phyloP scores from a whole-genome alignment of 306 rosid species.

The Dicorynia guianensis region DNA sequence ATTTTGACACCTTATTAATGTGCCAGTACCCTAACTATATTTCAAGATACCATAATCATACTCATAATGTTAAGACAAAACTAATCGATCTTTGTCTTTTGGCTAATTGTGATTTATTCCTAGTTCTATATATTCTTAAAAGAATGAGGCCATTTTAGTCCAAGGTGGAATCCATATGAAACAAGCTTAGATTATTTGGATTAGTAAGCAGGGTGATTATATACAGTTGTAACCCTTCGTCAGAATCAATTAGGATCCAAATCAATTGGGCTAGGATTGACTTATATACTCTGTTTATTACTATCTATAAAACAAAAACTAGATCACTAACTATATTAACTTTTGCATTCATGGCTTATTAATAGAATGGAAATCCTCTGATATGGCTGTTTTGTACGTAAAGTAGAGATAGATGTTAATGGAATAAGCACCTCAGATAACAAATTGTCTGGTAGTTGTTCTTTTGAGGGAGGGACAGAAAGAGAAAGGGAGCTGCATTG shows the following conservation, averaged over 20 bases:
- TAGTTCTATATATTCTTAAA: not conserved
- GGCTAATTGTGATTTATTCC: not conserved
- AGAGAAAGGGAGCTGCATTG: too few species aligned
- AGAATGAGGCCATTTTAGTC: not conserved
- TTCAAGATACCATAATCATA: too few species aligned
- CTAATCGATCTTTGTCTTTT: not conserved
- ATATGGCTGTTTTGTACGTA: too few species aligned
- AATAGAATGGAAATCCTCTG: not conserved
- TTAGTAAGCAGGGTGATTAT: not conserved
- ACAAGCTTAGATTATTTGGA: not conserved
- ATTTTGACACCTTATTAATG: too few species aligned
- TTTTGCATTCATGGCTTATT: not conserved
- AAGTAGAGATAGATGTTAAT: constrained; percentile 13
- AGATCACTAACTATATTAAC: too few species aligned
- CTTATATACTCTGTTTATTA: not conserved
- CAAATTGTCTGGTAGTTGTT: not conserved
- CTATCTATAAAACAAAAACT: not conserved
- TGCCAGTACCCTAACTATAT: too few species aligned
- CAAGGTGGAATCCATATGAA: not conserved
- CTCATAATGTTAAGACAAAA: too few species aligned
- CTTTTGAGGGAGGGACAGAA: not conserved
- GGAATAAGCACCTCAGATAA: constrained; percentile 6
- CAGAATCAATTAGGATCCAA: not conserved
- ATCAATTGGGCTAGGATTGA: not conserved
- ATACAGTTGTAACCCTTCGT: not conserved